A percentile compares a stretch with the other conserved stretches of the same genome.
Conservation (phyloP, 345 rosid species). For the Physaria fendleri region DNA sequence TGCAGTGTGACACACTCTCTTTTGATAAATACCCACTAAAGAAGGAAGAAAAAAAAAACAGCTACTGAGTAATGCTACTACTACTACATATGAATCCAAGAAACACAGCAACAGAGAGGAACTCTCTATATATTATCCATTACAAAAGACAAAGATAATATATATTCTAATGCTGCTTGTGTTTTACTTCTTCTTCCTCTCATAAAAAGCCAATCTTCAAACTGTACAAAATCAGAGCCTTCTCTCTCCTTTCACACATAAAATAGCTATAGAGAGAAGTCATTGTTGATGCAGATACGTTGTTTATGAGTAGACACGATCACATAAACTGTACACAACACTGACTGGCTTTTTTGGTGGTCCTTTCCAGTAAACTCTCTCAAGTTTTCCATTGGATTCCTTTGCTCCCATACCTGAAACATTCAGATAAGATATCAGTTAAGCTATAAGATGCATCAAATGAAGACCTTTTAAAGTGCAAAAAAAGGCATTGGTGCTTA, state of each 20-base stretch:
- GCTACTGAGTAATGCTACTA: constrained; percentile 2
- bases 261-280: constrained; percentile 19
- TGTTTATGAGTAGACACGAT: constrained; percentile 50
- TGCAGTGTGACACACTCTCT: neutral
- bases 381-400: constrained; percentile 31
- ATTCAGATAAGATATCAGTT: neutral
- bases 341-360: constrained; percentile 39
- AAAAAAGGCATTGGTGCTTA: too few relatives aligned
- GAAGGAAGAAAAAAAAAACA: too few relatives aligned
- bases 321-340: constrained; percentile 47
- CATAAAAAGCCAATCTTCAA: constrained; percentile 22
- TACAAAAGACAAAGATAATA: constrained; percentile 33
- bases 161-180: constrained; percentile 12
- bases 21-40: neutral
- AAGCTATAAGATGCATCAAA: constrained; percentile 6
- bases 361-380: constrained; percentile 42
- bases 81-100: constrained; percentile 20
- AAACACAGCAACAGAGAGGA: constrained; percentile 24
- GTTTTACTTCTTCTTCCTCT: constrained; percentile 15
- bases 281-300: constrained; percentile 7
- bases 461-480: neutral
- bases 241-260: constrained; percentile 22
- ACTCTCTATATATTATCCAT: constrained; percentile 21
- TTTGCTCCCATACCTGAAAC: constrained; percentile 62
- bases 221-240: constrained; percentile 25